These are phyloP conservation scores for Colletotrichum musae DNA, from an alignment of 2,329 filamentous ascomycete species.

Conservation along the genomic window DNA sequence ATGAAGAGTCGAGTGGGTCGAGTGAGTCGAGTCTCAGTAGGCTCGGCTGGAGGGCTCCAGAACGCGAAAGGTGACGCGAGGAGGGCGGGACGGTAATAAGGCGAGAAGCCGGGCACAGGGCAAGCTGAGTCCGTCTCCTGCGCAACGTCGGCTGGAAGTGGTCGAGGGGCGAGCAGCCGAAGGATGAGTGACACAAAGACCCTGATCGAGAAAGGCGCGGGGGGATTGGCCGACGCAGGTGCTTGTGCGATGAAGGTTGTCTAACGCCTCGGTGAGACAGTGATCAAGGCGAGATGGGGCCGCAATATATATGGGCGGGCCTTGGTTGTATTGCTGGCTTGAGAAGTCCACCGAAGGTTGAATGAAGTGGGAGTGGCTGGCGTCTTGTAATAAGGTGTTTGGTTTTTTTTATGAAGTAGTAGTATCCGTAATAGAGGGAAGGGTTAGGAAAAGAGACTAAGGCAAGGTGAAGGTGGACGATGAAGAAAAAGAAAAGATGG, in stretches of 20 bases:
- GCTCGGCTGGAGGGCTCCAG: conserved; percentile 21
- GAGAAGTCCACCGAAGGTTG: not conserved
- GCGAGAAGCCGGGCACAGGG: conserved; percentile 12
- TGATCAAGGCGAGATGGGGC: conserved; percentile 23
- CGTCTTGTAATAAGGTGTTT: not conserved
- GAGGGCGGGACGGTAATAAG: conserved; percentile 13
- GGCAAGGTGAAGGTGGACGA: conserved; percentile 13
- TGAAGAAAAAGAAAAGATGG: conserved; percentile 12
- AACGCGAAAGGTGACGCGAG: conserved; percentile 23
- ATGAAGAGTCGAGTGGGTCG: conserved; percentile 9
- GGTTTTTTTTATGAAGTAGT: not conserved
- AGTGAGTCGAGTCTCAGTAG: conserved; percentile 23
- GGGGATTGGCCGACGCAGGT: conserved; percentile 16
- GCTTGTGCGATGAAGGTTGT: conserved; percentile 33
- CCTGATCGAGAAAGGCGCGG: conserved; percentile 25
- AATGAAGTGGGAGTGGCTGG: conserved; percentile 3
- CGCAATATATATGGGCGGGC: conserved; percentile 33
- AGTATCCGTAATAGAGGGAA: not conserved
- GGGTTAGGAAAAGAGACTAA: conserved; percentile 28
- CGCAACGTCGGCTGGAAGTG: conserved; percentile 28
- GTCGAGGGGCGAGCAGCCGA: conserved; percentile 24
- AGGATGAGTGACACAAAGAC: conserved; percentile 22
- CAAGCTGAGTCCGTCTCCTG: conserved; percentile 16
- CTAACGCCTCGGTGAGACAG: conserved; percentile 26
- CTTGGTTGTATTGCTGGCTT: not conserved